Base-by-base conservation (phyloP, 2,329 filamentous ascomycete genomes). In the Phialophora macrospora region DNA sequence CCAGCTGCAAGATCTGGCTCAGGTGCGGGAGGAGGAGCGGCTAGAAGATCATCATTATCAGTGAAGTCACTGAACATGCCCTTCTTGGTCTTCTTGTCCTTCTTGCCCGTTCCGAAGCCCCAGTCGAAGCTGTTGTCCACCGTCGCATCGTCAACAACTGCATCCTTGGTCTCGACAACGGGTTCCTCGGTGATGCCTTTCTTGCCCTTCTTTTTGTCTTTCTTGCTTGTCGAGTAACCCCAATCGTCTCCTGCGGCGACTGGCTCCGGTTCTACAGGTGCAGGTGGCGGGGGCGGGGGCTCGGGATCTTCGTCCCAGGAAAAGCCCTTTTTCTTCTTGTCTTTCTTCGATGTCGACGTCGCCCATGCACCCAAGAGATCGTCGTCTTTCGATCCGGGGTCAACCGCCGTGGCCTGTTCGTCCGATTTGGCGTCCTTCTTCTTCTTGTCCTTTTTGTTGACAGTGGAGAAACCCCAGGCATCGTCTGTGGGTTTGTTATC, bases 361-460 rank as follows among this genome's bases (percentile, higher is more conserved):
- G 67, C 66, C 41, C 72, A 70, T n/a, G 69, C 64, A 61, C 75
- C 73, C 74, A 74, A 78, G 38, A 73, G 73, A 22, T 77, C 74
- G 70, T 72, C 62, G 71, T 74, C 60, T 72, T 73, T 68, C 69
- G 69, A 60, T 26, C 70, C 68, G 2, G 71, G 58, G n/a, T 68
- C 64, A 24, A 66, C 64, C 34, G 63, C 59, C n/a, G 70, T 61
- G 7, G 69, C 60, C 20, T 74, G 73, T 55, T 69, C 67, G 14
- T 69, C 68, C 64, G 75, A 69, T 77, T 82, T 69, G 76, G 80
- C 70, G 64, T 77, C 78, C 56, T 77, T 73, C 56, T 76, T 81
- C 66, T 84, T 83, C 68, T 82, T 83, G 32, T 79, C 78, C 59
- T 81, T 83, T 68, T 81, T 85, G 48, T 74, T 71, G 38, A 66